These are phyloP conservation scores for Agarophyton chilense DNA, from an alignment of 23 red algal species.

Conservation along the genomic window DNA sequence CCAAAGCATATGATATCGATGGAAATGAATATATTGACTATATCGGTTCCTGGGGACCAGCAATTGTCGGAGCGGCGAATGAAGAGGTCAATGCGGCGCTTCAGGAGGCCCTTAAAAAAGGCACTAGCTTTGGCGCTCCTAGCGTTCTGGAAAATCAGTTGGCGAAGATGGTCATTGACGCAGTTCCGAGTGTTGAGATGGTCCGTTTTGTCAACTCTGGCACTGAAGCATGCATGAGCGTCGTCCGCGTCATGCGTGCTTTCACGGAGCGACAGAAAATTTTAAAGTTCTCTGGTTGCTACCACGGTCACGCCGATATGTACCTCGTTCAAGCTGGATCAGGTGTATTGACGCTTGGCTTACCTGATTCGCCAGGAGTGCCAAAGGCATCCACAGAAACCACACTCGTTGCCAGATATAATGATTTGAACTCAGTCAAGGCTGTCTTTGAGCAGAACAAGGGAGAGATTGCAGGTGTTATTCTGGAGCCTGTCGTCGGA, in stretches of 20 bases:
- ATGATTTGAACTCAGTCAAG: constrained; percentile 88
- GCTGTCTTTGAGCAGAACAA: constrained; percentile 77
- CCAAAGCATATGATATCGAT: constrained; percentile 94
- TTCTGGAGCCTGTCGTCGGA: constrained; percentile 96
- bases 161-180: constrained; percentile 94
- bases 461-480: constrained; percentile 94
- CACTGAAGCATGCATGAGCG: constrained; percentile 98
- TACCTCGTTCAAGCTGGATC: constrained; percentile 95
- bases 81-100: constrained; percentile 94
- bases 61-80: constrained; percentile 94
- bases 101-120: constrained; percentile 78
- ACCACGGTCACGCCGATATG: constrained; percentile 98
- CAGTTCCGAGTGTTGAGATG: constrained; percentile 95
- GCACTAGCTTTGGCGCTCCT: constrained; percentile 96
- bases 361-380: constrained; percentile 97
- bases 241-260: constrained; percentile 94
- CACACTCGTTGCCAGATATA: constrained; percentile 93
- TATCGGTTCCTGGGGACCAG: constrained; percentile 96
- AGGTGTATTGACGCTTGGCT: constrained; percentile 87
- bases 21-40: constrained; percentile 99
- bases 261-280: constrained; percentile 94
- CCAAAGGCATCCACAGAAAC: constrained; percentile 82
- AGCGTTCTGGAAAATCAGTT: constrained; percentile 92
- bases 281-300: constrained; percentile 98
- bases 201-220: constrained; percentile 98